Percentiles rank a stretch among this genome's conserved stretches.
Conservation (phyloP, 179 eudicot species). For the Drosera spatulata region DNA sequence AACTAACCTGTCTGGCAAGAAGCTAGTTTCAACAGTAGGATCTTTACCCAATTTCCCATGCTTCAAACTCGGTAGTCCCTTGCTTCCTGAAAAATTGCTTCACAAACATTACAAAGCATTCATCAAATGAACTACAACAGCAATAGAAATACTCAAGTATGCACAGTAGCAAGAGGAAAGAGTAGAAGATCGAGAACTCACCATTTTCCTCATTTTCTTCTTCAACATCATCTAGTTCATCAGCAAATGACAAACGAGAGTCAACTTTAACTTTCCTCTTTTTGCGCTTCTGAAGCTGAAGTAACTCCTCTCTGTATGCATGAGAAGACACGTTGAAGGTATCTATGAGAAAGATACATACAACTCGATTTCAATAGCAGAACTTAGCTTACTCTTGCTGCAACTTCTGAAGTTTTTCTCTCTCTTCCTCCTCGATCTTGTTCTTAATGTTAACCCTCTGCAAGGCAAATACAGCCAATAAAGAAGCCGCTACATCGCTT, state of each 20-base stretch:
- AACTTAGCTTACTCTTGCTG: constrained; percentile 72
- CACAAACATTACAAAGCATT: constrained; percentile 1
- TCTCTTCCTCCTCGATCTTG: constrained; percentile 96
- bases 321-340: not conserved
- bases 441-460: constrained; percentile 83
- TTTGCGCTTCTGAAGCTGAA: constrained; percentile 73
- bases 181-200: constrained; percentile 16
- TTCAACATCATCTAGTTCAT: constrained; percentile 62
- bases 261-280: constrained; percentile 68
- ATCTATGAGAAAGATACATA: not conserved
- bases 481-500: not conserved
- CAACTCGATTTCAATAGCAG: not conserved
- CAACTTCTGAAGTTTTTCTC: constrained; percentile 82
- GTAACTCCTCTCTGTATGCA: constrained; percentile 61
- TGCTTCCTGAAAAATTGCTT: constrained; percentile 22
- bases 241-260: constrained; percentile 70
- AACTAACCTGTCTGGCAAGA: constrained; percentile 86
- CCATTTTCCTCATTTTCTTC: constrained; percentile 51
- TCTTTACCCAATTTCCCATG: constrained; percentile 78
- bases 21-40: constrained; percentile 95
- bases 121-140: not conserved
- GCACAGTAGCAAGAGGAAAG: not conserved
- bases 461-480: not conserved
- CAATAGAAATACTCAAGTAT: no score
- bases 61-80: constrained; percentile 28